Percentiles rank a stretch among this genome's conserved stretches.
These are phyloP conservation scores for Exophiala lecanii-corni DNA, from an alignment of 2,329 filamentous ascomycete genomes.

Conservation along the genomic window DNA sequence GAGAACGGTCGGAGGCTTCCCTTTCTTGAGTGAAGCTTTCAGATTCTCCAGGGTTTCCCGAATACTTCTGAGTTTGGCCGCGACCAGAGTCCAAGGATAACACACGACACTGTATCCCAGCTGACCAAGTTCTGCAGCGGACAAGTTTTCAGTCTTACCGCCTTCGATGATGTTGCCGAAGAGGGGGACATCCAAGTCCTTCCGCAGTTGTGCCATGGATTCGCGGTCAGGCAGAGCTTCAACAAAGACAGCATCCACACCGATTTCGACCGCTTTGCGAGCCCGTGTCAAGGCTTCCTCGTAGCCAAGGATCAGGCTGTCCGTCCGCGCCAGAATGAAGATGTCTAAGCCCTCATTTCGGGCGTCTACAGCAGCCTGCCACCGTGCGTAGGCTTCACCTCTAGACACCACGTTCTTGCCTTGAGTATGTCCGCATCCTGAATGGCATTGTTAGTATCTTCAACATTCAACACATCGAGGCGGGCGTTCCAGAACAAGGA, in stretches of 20 bases:
- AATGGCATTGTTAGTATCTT: neutral
- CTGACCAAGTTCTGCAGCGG: conserved; percentile 35
- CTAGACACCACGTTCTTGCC: conserved; percentile 45
- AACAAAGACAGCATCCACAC: conserved; percentile 44
- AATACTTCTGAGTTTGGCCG: conserved; percentile 41
- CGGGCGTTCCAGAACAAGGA: neutral
- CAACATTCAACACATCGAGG: too few relatives aligned
- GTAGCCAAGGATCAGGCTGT: conserved; percentile 40
- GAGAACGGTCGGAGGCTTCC: conserved; percentile 41
- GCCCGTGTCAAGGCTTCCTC: conserved; percentile 44
- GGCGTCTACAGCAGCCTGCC: conserved; percentile 45
- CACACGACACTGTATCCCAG: conserved; percentile 41
- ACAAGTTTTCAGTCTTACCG: conserved; percentile 40
- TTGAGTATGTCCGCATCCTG: conserved; percentile 43
- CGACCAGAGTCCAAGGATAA: conserved; percentile 44
- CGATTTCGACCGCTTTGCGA: conserved; percentile 40
- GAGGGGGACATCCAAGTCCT: conserved; percentile 37
- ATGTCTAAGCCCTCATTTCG: conserved; percentile 44
- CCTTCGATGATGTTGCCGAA: conserved; percentile 45
- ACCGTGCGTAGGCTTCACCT: conserved; percentile 43
- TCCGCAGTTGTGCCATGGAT: conserved; percentile 37
- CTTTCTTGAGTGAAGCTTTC: conserved; percentile 41
- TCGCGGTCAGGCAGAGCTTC: conserved; percentile 43
- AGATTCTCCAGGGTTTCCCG: conserved; percentile 35
- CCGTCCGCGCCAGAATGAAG: conserved; percentile 44